Evolutionary conservation across 164 flowering plant genomes (phyloP).

Genomic region (Kingdonia uniflora): DNA sequence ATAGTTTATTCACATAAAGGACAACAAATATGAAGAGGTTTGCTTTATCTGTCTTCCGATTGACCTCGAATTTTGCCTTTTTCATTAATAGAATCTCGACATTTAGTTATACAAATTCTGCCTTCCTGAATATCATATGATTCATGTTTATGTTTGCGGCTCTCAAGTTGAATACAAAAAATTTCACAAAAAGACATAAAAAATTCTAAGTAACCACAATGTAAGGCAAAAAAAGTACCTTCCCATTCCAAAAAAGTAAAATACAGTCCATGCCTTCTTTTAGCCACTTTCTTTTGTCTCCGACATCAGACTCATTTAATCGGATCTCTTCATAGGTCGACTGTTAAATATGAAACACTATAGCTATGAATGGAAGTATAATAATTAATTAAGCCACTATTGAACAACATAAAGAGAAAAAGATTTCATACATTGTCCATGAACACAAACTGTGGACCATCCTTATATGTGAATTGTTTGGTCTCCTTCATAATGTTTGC

Average conservation of each 20-base stretch:
- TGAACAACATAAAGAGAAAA: conserved; percentile 1
- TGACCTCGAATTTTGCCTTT: too few relatives aligned
- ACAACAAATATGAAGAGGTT: too few relatives aligned
- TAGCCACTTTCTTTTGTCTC: conserved; percentile 71
- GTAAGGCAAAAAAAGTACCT: conserved; percentile 25
- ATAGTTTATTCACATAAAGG: too few relatives aligned
- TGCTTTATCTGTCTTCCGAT: too few relatives aligned
- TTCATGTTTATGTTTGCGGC: too few relatives aligned
- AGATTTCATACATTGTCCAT: conserved; percentile 64
- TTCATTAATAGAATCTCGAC: too few relatives aligned
- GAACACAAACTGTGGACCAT: conserved; percentile 83
- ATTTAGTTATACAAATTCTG: too few relatives aligned
- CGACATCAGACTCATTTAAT: conserved; percentile 60
- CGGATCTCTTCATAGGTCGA: conserved; percentile 73
- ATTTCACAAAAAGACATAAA: too few relatives aligned
- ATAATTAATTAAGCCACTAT: neutral
- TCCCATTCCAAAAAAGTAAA: conserved; percentile 86
- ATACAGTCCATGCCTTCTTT: conserved; percentile 97
- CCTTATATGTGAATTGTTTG: conserved; percentile 90
- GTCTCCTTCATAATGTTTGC: conserved; percentile 79
- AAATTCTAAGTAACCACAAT: too few relatives aligned
- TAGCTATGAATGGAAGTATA: neutral
- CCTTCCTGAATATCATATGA: too few relatives aligned
- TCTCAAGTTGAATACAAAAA: too few relatives aligned
- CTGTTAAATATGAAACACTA: conserved; percentile 19